Base-by-base conservation (phyloP, 768 basidiomycete genomes). In the Boletus bicolor region DNA sequence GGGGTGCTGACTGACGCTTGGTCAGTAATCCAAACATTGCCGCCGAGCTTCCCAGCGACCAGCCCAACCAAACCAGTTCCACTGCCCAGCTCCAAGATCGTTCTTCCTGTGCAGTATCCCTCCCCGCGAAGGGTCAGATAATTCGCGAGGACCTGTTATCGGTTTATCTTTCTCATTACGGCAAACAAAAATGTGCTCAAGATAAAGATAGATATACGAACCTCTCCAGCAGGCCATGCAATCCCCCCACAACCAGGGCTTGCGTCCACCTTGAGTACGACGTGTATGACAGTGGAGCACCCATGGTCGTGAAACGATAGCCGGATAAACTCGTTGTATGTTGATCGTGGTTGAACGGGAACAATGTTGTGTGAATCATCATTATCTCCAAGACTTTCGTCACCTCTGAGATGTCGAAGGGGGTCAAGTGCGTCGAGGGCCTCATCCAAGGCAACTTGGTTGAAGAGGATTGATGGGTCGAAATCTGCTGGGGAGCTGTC, bases 21-120 rank as follows among this genome's bases (percentile, higher is more conserved):
- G 75, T 98, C 94, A 17, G 94, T 97, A 61, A 93, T 87, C 74
- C 82, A 87, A 26, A 89, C 85, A n/a, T 72, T 74, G 4, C 77
- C 79, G 42, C 86, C 85, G 17, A 94, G 79, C 47, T 79, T 76
- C 6, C 80, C 92, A 3, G 87, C 87, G 6, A 88, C 85, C 28
- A 98, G 80, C 9, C 93, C 93, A n/a, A 96, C 93, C 24, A 98
- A 78, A 17, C 94, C 94, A 4, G 94, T 98, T 2, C 94, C 94
- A 60, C 89, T 89, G 5, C 94, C 94, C 2, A 98, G 80, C 66
- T 98, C 94, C 17, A 97, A 68, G 12, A 95, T 73, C 32, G 67
- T 80, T 69, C 79, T 84, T 45, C 79, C 79, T 28, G 72, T 57
- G 30, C 95, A 73, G 46, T 77, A 80, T 4, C 61, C 60, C 2